Percentiles rank a stretch among this genome's conserved stretches.
Evolutionary conservation across 495 filamentous ascomycete species (phyloP).

Genomic region (Pseudevernia furfuracea): DNA sequence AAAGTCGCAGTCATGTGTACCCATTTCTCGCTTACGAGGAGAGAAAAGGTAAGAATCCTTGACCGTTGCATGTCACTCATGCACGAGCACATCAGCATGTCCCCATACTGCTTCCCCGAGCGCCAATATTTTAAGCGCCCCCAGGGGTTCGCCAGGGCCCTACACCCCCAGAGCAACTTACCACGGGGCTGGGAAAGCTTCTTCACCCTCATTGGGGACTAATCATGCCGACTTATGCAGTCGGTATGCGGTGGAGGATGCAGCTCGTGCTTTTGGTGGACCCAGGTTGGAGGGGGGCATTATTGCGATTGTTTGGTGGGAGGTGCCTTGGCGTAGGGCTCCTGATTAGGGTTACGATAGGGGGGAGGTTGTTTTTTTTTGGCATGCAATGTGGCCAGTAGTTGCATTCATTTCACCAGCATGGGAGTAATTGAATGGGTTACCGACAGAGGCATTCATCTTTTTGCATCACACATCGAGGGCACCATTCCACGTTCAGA

Average conservation of each 20-base stretch:
- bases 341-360: not conserved
- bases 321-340: not conserved
- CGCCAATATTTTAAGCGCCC: not conserved
- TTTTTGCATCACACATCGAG: too few species aligned
- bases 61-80: conserved; percentile 2
- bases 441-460: too few species aligned
- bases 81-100: not conserved
- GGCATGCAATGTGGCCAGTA: too few species aligned
- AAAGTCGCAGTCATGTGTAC: not conserved
- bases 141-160: not conserved
- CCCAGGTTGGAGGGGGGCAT: not conserved
- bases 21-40: not conserved
- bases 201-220: not conserved
- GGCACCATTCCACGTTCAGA: too few species aligned
- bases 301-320: not conserved
- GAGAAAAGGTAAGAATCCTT: not conserved
- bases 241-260: not conserved
- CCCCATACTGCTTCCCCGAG: not conserved
- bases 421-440: too few species aligned
- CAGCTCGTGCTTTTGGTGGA: not conserved
- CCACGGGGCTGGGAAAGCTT: not conserved
- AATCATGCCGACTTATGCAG: not conserved
- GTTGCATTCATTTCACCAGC: too few species aligned
- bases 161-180: not conserved
- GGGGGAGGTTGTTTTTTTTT: not conserved